Conservation (phyloP, 345 rosid species). For the Chamaenerion angustifolium region DNA sequence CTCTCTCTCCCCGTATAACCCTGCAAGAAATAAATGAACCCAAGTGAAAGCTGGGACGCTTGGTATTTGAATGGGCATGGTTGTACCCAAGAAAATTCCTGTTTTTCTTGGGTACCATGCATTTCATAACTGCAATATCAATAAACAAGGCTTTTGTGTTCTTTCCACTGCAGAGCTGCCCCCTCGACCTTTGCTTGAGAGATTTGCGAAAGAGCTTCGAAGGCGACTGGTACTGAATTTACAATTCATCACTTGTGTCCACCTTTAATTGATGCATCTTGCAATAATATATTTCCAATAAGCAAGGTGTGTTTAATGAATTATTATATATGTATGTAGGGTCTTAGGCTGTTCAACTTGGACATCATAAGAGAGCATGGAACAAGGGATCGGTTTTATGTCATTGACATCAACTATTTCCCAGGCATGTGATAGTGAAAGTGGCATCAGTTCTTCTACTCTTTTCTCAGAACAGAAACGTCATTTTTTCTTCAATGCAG, state of each 20-base stretch:
- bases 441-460: neutral
- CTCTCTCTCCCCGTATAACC: too few species aligned
- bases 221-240: slow-evolving; percentile 31
- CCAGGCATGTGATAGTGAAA: slow-evolving; percentile 45
- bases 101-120: too few species aligned
- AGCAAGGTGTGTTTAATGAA: neutral
- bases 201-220: slow-evolving; percentile 63
- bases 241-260: neutral
- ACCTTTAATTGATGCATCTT: neutral
- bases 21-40: too few species aligned
- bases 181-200: slow-evolving; percentile 66
- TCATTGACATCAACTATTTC: slow-evolving; percentile 88
- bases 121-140: too few species aligned
- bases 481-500: slow-evolving; percentile 21
- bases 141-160: neutral
- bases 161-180: slow-evolving; percentile 58
- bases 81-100: neutral
- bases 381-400: slow-evolving; percentile 55
- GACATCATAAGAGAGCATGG: slow-evolving; percentile 82
- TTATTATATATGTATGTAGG: slow-evolving; percentile 23
- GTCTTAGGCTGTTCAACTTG: slow-evolving; percentile 68
- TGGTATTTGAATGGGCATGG: too few species aligned
- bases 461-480: too few species aligned
- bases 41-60: too few species aligned
- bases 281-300: neutral